phyloP scores from a whole-genome alignment of 2,329 filamentous ascomycete genomes.

The Colletotrichum camelliae region DNA sequence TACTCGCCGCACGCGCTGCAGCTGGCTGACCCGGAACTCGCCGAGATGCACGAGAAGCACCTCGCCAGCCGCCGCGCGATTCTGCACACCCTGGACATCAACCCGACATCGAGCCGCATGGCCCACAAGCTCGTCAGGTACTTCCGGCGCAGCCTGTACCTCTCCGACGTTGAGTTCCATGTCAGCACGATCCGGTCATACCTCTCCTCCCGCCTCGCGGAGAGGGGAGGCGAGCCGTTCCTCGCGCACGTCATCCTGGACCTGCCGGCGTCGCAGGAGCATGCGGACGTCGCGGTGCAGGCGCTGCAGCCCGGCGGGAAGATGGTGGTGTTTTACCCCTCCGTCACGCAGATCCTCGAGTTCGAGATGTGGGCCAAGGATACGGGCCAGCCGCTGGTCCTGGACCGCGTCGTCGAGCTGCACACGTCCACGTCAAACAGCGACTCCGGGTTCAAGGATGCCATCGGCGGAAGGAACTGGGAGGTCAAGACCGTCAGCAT shows the following conservation, averaged over 20 bases:
- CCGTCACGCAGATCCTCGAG: slow-evolving; percentile 77
- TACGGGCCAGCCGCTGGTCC: slow-evolving; percentile 55
- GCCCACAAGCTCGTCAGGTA: slow-evolving; percentile 69
- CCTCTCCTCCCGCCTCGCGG: slow-evolving; percentile 56
- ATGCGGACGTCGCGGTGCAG: slow-evolving; percentile 50
- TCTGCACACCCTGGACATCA: slow-evolving; percentile 77
- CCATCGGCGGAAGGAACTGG: slow-evolving; percentile 64
- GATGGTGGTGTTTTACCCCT: slow-evolving; percentile 76
- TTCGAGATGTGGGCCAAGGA: slow-evolving; percentile 62
- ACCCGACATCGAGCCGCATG: slow-evolving; percentile 63
- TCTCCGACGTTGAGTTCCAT: slow-evolving; percentile 75
- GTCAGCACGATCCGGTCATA: slow-evolving; percentile 69
- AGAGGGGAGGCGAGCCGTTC: slow-evolving; percentile 58
- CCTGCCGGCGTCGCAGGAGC: slow-evolving; percentile 66
- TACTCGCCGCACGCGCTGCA: slow-evolving; percentile 24
- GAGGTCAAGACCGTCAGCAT: slow-evolving; percentile 59
- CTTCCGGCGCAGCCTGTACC: slow-evolving; percentile 75
- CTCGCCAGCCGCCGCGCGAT: slow-evolving; percentile 65
- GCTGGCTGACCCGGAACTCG: slow-evolving; percentile 18
- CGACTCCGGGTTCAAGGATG: slow-evolving; percentile 49
- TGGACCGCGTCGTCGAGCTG: slow-evolving; percentile 67
- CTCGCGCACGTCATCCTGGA: slow-evolving; percentile 77
- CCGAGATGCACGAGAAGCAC: slow-evolving; percentile 48
- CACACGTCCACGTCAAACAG: slow-evolving; percentile 40
- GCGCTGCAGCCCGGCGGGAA: slow-evolving; percentile 69